A percentile compares a stretch with the other conserved stretches of the same genome.
These are phyloP conservation scores for Nakazawaea sp. DNA, from an alignment of 805 yeast species.

Conservation along the genomic window DNA sequence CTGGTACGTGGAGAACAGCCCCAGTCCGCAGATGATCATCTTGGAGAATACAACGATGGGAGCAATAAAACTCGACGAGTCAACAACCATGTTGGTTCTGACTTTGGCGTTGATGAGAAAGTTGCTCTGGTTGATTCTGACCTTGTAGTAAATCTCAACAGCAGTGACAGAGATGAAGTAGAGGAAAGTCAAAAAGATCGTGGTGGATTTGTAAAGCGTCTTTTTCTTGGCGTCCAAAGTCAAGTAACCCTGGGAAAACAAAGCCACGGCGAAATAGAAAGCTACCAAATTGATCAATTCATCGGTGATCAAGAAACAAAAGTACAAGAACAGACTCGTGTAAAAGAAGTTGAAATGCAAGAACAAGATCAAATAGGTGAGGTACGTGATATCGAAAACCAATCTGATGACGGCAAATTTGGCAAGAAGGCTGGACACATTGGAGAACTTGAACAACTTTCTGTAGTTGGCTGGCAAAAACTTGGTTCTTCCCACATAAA, in stretches of 20 bases:
- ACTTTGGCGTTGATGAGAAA: background rate
- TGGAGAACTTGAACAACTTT: constrained; percentile 7
- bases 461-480: background rate
- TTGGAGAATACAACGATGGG: constrained; percentile 3
- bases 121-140: background rate
- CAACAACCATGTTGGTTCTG: background rate
- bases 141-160: constrained; percentile 2
- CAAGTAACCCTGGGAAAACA: constrained; percentile 8
- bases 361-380: constrained; percentile 7
- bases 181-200: constrained; percentile 2
- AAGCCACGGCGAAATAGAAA: constrained; percentile 6
- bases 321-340: constrained; percentile 3
- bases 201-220: background rate
- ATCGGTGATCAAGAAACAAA: constrained; percentile 4
- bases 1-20: constrained; percentile 1
- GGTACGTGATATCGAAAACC: constrained; percentile 1
- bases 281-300: constrained; percentile 4
- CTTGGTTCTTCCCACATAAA: background rate
- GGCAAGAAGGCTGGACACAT: constrained; percentile 5
- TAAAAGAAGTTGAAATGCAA: constrained; percentile 4
- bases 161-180: constrained; percentile 4
- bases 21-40: background rate
- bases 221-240: constrained; percentile 1
- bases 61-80: constrained; percentile 1
- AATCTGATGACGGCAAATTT: constrained; percentile 2